Conservation (phyloP, 176 grass and related monocot genomes). For the Oryza longistaminata region DNA sequence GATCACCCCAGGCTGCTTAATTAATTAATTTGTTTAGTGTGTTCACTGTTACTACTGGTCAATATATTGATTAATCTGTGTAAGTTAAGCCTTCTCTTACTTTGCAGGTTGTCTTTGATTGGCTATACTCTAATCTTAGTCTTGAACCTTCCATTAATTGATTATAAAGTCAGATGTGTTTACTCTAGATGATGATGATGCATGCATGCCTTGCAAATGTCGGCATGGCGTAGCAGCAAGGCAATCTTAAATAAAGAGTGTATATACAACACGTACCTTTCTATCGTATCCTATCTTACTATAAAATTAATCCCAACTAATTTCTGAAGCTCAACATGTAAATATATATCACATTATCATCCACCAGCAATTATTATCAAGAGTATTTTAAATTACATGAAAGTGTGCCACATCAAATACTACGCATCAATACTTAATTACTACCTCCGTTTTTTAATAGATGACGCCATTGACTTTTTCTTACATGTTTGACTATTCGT, state of each 20-base stretch:
- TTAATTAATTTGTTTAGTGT: slow-evolving; percentile 12
- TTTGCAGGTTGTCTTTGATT: not conserved
- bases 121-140: slow-evolving; percentile 14
- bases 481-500: too few relatives aligned
- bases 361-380: too few relatives aligned
- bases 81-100: slow-evolving; percentile 3
- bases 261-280: too few relatives aligned
- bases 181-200: slow-evolving; percentile 12
- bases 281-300: too few relatives aligned
- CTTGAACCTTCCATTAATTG: slow-evolving; percentile 16
- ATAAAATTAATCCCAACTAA: too few relatives aligned
- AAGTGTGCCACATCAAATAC: too few relatives aligned
- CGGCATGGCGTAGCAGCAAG: not conserved
- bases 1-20: not conserved
- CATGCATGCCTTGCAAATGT: slow-evolving; percentile 11
- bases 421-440: too few relatives aligned
- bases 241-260: not conserved
- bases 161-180: slow-evolving; percentile 40
- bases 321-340: too few relatives aligned
- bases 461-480: too few relatives aligned
- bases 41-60: not conserved
- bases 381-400: too few relatives aligned
- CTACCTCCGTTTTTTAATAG: too few relatives aligned
- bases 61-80: not conserved
- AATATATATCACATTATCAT: too few relatives aligned